Base-by-base conservation (phyloP, 1,284 basidiomycete genomes). In the Sphaerobolus stellatus region DNA sequence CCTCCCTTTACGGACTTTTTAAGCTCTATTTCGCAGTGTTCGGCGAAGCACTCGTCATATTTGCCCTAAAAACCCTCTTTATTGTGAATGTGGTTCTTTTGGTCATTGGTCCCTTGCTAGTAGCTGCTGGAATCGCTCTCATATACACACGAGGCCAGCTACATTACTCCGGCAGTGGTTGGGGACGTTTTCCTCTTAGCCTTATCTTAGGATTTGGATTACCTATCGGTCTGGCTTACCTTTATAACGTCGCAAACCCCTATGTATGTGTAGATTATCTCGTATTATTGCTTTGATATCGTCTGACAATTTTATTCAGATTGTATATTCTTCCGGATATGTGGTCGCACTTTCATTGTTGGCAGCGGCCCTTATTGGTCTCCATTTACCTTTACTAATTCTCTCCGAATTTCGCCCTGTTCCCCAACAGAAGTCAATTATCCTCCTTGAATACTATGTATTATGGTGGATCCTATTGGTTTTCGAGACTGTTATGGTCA, bases 381-480 rank as follows among this genome's bases (percentile, higher is more conserved):
- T 81, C 50, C 67, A 70, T 4, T 60, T 75, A 54, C 65, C 75
- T 14, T 66, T 80, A 24, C 61, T 69, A 61, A 49, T 75, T 62
- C 62, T 75, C 43, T 46, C 58, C 25, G 52, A 46, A 47, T 31
- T 66, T 48, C 59, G 66, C 2, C 71, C 70, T 2, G 61, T 69
- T 1, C 62, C 68, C 0, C 67, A 65, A 20, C 71, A 73, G 50
- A 70, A 69, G 30, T 52, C 57, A 3, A 61, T 61, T 27, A 52
- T 61, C 16, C 54, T 64, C 41, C 43, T 71, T 20, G 66, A 72
- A 47, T 54, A 63, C 3, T 83, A 83, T 61, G 60, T 76, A 20
- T 68, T 86, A 50, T 80, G 80, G 9, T 86, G 83, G 80, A 49
- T 80, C 16, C 66, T 84, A 1, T 78, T 86, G 24, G 68, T 85